Evolutionary conservation across 768 basidiomycete species (phyloP).

Genomic region (Lyophyllum semitale): DNA sequence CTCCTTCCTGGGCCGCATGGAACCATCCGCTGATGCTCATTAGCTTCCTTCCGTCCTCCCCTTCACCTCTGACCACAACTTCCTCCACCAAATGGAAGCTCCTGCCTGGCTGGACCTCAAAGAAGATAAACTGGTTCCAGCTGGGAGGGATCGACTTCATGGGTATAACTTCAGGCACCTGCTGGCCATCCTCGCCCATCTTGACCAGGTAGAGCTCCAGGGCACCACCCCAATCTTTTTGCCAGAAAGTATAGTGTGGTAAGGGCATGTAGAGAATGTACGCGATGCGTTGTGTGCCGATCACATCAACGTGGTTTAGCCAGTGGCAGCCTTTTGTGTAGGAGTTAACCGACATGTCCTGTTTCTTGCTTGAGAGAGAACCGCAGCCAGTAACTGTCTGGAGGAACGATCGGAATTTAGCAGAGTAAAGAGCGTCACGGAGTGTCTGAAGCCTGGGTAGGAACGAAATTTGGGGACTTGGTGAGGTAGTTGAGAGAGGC

Average conservation of each 20-base stretch:
- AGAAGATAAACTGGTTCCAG: conserved; percentile 90
- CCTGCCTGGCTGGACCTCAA: conserved; percentile 90
- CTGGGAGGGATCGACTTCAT: conserved; percentile 71
- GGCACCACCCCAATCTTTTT: conserved; percentile 89
- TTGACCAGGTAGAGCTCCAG: conserved; percentile 88
- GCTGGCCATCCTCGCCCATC: conserved; percentile 57
- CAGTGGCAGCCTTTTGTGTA: conserved; percentile 92
- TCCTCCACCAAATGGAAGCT: conserved; percentile 98
- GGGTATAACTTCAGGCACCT: conserved; percentile 70
- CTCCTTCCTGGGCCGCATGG: conserved; percentile 88
- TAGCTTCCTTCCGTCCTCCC: conserved; percentile 67
- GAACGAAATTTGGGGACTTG: conserved; percentile 70
- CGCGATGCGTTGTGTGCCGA: conserved; percentile 89
- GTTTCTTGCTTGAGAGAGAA: conserved; percentile 85
- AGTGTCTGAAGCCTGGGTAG: conserved; percentile 81
- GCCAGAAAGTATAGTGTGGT: conserved; percentile 74
- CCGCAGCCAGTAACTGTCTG: conserved; percentile 90
- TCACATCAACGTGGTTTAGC: conserved; percentile 98
- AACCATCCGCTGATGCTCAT: conserved; percentile 97
- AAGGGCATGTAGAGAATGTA: conserved; percentile 98
- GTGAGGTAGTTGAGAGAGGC: conserved; percentile 90
- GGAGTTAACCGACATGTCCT: conserved; percentile 93
- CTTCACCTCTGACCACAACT: conserved; percentile 79
- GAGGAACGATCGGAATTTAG: conserved; percentile 78
- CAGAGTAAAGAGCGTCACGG: conserved; percentile 90